A percentile compares a stretch with the other conserved stretches of the same genome.
Evolutionary conservation across 306 rosid species (phyloP).

Genomic region (Gleditsia sinensis): DNA sequence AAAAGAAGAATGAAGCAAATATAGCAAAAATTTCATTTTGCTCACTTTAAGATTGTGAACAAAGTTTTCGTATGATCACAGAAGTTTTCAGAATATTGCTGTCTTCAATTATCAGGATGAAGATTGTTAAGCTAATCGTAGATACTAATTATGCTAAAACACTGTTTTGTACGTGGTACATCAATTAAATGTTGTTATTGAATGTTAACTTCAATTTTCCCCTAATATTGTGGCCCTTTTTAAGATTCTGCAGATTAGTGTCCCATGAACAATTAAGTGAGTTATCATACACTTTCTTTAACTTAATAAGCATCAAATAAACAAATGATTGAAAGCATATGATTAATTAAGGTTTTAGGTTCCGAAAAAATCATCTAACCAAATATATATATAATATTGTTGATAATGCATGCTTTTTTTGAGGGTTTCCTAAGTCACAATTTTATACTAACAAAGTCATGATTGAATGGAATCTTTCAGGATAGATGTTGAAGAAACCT

Average conservation of each 20-base stretch:
- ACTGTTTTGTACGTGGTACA: constrained; percentile 19
- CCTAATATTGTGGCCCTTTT: constrained; percentile 42
- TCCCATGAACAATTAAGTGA: constrained; percentile 48
- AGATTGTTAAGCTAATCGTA: neutral
- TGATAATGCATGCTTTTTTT: constrained; percentile 40
- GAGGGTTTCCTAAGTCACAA: constrained; percentile 28
- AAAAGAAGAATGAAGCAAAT: neutral
- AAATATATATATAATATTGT: constrained; percentile 34
- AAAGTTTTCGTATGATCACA: neutral
- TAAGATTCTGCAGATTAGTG: constrained; percentile 53
- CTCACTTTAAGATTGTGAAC: constrained; percentile 9
- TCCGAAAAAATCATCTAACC: constrained; percentile 32
- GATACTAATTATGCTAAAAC: constrained; percentile 26
- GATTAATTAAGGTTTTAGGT: constrained; percentile 46
- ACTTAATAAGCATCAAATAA: constrained; percentile 25
- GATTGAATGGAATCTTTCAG: constrained; percentile 53
- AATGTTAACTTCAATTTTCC: constrained; percentile 34
- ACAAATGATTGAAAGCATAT: constrained; percentile 42
- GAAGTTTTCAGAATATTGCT: constrained; percentile 13
- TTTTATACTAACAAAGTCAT: constrained; percentile 37
- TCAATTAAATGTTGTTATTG: constrained; percentile 19
- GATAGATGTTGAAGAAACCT: constrained; percentile 31
- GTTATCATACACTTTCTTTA: constrained; percentile 36
- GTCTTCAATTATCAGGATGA: constrained; percentile 5
- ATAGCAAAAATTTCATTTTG: constrained; percentile 5